A percentile compares a stretch with the other conserved stretches of the same genome.
Evolutionary conservation across 1,139 yeast species (phyloP).

Genomic region (Suhomyces choctaworum): DNA sequence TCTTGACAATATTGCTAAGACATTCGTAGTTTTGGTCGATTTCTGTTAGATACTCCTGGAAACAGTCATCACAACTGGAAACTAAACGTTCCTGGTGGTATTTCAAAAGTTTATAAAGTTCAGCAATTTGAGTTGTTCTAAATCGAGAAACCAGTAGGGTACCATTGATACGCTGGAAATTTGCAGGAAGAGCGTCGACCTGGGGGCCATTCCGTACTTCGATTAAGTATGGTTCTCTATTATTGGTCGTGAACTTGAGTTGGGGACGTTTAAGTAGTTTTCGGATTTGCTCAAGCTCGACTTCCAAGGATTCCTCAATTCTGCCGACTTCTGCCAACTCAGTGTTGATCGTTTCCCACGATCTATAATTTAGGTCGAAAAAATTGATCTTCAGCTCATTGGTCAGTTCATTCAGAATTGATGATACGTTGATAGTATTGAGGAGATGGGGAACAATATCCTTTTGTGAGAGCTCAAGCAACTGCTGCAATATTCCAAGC

Average conservation of each 20-base stretch:
- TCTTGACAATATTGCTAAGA: slow-evolving; percentile 50
- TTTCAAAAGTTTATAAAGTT: slow-evolving; percentile 55
- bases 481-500: slow-evolving; percentile 23
- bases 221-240: slow-evolving; percentile 67
- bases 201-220: slow-evolving; percentile 66
- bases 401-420: slow-evolving; percentile 6
- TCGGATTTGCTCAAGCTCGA: slow-evolving; percentile 51
- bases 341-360: slow-evolving; percentile 41
- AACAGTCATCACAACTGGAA: slow-evolving; percentile 57
- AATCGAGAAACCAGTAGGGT: slow-evolving; percentile 73
- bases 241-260: slow-evolving; percentile 54
- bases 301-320: slow-evolving; percentile 46
- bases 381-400: slow-evolving; percentile 26
- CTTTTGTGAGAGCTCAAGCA: slow-evolving; percentile 18
- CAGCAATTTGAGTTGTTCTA: slow-evolving; percentile 58
- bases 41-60: slow-evolving; percentile 48
- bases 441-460: slow-evolving; percentile 36
- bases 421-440: slow-evolving; percentile 54
- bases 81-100: slow-evolving; percentile 63
- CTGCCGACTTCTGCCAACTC: slow-evolving; percentile 44
- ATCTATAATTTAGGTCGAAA: slow-evolving; percentile 47
- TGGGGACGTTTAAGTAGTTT: slow-evolving; percentile 55
- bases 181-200: slow-evolving; percentile 58
- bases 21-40: slow-evolving; percentile 49
- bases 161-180: slow-evolving; percentile 75